Base-by-base conservation (phyloP, 2,329 filamentous ascomycete species). In the Leptoxyphium fumago region DNA sequence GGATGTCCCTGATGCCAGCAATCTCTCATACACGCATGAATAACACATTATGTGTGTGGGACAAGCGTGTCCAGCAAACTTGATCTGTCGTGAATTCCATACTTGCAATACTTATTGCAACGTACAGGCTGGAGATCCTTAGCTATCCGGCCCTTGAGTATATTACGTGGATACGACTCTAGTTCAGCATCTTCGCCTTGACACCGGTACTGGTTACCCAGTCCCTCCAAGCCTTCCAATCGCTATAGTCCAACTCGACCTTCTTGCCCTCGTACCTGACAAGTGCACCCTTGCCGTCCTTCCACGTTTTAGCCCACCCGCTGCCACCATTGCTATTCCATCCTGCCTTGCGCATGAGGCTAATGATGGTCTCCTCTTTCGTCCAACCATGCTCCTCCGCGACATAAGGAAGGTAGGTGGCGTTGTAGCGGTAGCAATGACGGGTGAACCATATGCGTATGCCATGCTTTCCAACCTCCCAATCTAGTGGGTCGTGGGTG, bases 401-500 rank as follows among this genome's bases (percentile, higher is more conserved):
- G 5, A 98, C 87, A 59, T 95, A 85, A 0, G 91, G 91, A 11
- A 98, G 73, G 58, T 96, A 98, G 0, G 91, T 95, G 1, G 86
- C 76, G 13, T 87, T 84, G 58, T 85, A 86, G 40, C 82, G 76
- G 41, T 78, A 73, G 13, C 78, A 78, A 51, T 78, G 73, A 53
- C 85, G 72, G n/a, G 72, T 70, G 64, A 98, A 96, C 41, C 77
- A 81, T 52, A 98, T 87, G 38, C 87, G 78, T 41, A 96, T 71
- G 2, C 91, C 91, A 62, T 98, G 91, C 2, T 70, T 76, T 48
- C 89, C 91, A 14, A 98, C 65, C 21, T 76, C 74, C 91, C 91
- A 98, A 64, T 94, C 86, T 64, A 88, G 71, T 1, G 82, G 68
- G 54, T 84, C 75, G 29, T 71, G 69, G 17, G 64, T 70, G 0